Base-by-base conservation (phyloP, 306 rosid genomes). In the Cucurbita argyrosperma region DNA sequence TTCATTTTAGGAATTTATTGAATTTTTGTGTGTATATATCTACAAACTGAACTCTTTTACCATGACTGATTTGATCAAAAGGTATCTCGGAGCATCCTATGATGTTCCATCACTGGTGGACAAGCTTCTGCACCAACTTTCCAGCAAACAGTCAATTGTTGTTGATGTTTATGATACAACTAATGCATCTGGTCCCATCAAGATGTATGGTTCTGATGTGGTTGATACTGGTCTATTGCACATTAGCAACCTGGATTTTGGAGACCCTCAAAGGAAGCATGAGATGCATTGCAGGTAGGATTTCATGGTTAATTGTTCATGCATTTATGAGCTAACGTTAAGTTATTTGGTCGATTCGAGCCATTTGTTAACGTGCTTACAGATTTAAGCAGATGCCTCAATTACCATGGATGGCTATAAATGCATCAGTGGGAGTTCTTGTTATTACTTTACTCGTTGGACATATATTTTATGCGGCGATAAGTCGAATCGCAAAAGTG, bases 241-340 rank as follows among this genome's bases (percentile, higher is more conserved):
- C 71, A 60, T 84, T 74, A 92, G 92, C 83, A 53, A 56, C 80
- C 82, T 92, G 52, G 98, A 92, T 79, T 92, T 92, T 76, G 93
- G 98, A 80, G 98, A 92, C 81, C 96, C 96, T 1, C 90, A 78
- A 47, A 88, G 96, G 72, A 92, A 88, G 84, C 96, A 92, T 77
- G 96, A 92, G 85, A 90, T 92, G 98, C 98, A 92, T 74, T 92
- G 98, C 98, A 85, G 98, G 98, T 92, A 74, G 76, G 83, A 78
- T 83, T 42, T 79, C 37, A 23, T 74, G 56, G 12, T 12, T 76
- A 47, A 59, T 23, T 19, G 76, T 65, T 35, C 74, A 37, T 61
- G 50, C 64, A 58, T 43, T 46, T 60, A 45, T 74, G 64, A 70
- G 23, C 23, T 13, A 52, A 35, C 55, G 15, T 23, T 21, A 26